phyloP scores from a whole-genome alignment of 805 yeast genomes.

The Starmerella asiatica region DNA sequence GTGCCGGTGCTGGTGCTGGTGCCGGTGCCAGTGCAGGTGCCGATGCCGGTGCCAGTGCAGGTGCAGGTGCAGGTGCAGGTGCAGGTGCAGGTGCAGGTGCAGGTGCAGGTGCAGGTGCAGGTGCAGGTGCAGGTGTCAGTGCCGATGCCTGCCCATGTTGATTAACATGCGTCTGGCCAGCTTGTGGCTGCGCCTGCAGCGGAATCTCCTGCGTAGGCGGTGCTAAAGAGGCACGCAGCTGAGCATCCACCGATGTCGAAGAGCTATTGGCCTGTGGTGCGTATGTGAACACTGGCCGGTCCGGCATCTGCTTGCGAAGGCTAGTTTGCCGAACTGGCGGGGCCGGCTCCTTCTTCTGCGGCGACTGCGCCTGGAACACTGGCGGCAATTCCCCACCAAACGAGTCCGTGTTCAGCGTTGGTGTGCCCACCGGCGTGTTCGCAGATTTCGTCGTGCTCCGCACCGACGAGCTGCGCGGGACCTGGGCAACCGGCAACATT shows the following conservation, averaged over 20 bases:
- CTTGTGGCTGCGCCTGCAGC: not conserved
- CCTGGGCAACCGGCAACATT: not conserved
- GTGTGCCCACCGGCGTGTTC: too few species aligned
- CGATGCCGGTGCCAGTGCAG: not conserved
- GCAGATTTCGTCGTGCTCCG: too few species aligned
- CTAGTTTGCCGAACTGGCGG: not conserved
- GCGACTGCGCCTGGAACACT: not conserved
- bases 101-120: constrained; percentile 3
- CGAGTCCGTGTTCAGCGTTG: too few species aligned
- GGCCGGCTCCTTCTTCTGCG: not conserved
- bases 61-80: constrained; percentile 1
- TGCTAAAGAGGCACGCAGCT: too few species aligned
- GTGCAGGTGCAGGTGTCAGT: constrained; percentile 11
- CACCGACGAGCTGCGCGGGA: not conserved
- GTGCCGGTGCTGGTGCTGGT: too few species aligned
- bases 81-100: constrained; percentile 2
- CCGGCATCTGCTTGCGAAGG: not conserved
- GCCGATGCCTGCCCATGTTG: not conserved
- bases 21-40: too few species aligned
- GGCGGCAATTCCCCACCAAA: not conserved
- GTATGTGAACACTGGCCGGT: too few species aligned
- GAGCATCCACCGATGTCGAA: too few species aligned
- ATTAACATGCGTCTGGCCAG: not conserved
- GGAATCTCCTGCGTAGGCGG: too few species aligned
- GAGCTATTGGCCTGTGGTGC: too few species aligned